A percentile compares a stretch with the other conserved stretches of the same genome.
phyloP scores from a whole-genome alignment of 2,329 filamentous ascomycete species.

The Penicillium aurantiogriseum region DNA sequence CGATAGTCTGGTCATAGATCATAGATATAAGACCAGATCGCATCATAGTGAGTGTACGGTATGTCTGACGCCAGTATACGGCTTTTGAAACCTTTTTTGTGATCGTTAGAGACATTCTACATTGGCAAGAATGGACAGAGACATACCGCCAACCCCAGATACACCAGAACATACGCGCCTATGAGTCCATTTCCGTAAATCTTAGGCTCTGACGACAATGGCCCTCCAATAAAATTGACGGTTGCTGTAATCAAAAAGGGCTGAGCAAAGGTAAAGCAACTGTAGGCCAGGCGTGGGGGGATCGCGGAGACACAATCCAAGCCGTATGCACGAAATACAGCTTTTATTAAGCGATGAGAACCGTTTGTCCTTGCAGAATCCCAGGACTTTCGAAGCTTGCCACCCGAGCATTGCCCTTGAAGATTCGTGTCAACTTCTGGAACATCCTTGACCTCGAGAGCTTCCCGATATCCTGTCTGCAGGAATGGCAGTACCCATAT shows the following conservation, averaged over 20 bases:
- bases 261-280: not conserved
- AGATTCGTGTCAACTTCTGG: not conserved
- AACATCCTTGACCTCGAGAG: not conserved
- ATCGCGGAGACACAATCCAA: not conserved
- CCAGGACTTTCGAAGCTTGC: not conserved
- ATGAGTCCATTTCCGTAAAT: not conserved
- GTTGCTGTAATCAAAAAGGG: conserved; percentile 2
- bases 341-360: not conserved
- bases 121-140: not conserved
- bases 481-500: not conserved
- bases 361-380: not conserved
- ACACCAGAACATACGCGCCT: not conserved
- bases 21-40: conserved; percentile 8
- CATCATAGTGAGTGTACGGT: not conserved
- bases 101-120: not conserved
- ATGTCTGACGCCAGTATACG: conserved; percentile 5
- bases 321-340: not conserved
- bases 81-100: not conserved
- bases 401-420: not conserved
- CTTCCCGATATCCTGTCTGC: not conserved
- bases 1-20: conserved; percentile 6
- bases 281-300: not conserved
- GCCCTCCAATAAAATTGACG: not conserved
- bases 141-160: not conserved
- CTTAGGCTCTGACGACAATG: not conserved